phyloP scores from a whole-genome alignment of 1,284 basidiomycete genomes.

The Sporisorium graminicola region DNA sequence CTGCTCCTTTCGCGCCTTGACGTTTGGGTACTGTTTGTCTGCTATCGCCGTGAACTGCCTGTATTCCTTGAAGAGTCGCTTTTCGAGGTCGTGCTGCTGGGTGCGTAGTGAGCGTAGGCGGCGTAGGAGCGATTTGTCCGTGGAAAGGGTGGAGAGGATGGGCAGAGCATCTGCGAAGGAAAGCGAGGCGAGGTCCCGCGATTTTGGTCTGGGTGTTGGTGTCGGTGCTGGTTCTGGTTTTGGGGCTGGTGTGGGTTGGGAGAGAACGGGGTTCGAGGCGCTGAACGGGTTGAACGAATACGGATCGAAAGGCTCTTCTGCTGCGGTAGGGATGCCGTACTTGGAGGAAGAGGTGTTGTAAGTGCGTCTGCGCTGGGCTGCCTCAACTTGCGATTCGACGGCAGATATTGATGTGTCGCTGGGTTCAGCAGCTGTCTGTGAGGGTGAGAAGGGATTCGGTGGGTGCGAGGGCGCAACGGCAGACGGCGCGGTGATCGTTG shows the following conservation, averaged over 20 bases:
- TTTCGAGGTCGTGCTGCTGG: slow-evolving; percentile 33
- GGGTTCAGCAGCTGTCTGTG: background rate
- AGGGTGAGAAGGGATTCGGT: slow-evolving; percentile 4
- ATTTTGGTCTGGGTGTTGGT: background rate
- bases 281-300: slow-evolving; percentile 41
- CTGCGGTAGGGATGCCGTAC: slow-evolving; percentile 5
- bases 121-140: slow-evolving; percentile 18
- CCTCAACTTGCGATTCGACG: slow-evolving; percentile 2
- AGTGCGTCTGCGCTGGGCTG: slow-evolving; percentile 18
- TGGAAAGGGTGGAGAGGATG: slow-evolving; percentile 31
- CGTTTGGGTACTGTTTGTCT: slow-evolving; percentile 33
- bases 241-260: slow-evolving; percentile 9
- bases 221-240: background rate
- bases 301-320: slow-evolving; percentile 29
- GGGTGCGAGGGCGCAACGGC: background rate
- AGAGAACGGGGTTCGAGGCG: slow-evolving; percentile 10
- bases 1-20: slow-evolving; percentile 16
- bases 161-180: slow-evolving; percentile 35
- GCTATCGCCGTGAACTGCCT: slow-evolving; percentile 14
- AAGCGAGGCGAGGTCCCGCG: slow-evolving; percentile 25
- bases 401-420: background rate
- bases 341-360: slow-evolving; percentile 23
- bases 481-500: background rate
- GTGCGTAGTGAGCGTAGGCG: slow-evolving; percentile 15
- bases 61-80: slow-evolving; percentile 25